A percentile compares a stretch with the other conserved stretches of the same genome.
phyloP scores from a whole-genome alignment of 2,329 filamentous ascomycete genomes.

The Dissoconium aciculare region DNA sequence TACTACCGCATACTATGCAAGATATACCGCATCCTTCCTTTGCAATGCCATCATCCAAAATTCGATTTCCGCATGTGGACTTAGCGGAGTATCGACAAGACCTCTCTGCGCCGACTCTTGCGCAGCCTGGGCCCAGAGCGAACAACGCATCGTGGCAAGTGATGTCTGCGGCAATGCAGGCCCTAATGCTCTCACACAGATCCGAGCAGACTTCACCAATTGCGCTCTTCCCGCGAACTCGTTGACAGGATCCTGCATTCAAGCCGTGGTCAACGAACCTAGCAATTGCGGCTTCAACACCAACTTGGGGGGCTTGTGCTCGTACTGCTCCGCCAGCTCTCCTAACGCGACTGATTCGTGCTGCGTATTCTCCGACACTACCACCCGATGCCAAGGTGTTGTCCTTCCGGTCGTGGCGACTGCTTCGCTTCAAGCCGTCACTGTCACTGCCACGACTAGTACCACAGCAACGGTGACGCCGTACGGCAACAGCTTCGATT shows the following conservation, averaged over 20 bases:
- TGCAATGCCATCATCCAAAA: conserved; percentile 92
- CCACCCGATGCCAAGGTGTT: conserved; percentile 59
- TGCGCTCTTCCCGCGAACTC: conserved; percentile 73
- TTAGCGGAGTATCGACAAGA: conserved; percentile 48
- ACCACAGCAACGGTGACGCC: conserved; percentile 22
- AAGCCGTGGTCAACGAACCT: conserved; percentile 64
- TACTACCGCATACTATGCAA: conserved; percentile 70
- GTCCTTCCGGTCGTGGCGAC: conserved; percentile 52
- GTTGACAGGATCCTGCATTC: conserved; percentile 59
- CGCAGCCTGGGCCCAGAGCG: conserved; percentile 73
- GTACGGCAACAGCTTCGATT: conserved; percentile 18
- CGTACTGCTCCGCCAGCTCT: conserved; percentile 70
- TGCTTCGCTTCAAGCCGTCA: conserved; percentile 38
- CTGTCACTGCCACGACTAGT: conserved; percentile 50
- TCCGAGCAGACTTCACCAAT: conserved; percentile 81
- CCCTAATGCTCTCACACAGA: conserved; percentile 54
- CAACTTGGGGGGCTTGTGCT: conserved; percentile 61
- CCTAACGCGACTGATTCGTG: conserved; percentile 90
- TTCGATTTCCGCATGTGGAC: conserved; percentile 54
- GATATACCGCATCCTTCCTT: conserved; percentile 80
- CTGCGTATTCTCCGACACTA: conserved; percentile 69
- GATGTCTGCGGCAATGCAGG: conserved; percentile 55
- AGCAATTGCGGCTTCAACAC: conserved; percentile 72
- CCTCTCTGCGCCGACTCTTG: conserved; percentile 86
- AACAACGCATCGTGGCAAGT: conserved; percentile 69